These are phyloP conservation scores for Monosporascus sp. DNA, from an alignment of 2,329 filamentous ascomycete species.

Conservation along the genomic window DNA sequence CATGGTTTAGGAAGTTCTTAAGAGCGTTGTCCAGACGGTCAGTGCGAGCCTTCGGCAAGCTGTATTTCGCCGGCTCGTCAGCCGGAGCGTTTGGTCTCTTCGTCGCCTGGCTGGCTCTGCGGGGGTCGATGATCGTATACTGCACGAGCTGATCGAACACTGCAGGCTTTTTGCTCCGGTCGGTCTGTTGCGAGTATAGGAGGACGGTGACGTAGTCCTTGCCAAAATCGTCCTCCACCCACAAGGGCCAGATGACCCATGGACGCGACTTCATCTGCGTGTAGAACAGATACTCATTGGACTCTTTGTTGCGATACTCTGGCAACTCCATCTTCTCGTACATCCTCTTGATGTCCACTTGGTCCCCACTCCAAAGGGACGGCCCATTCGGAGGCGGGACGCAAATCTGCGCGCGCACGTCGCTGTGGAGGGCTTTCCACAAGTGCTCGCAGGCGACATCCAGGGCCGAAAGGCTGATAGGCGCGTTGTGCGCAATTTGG, in stretches of 20 bases:
- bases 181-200: constrained; percentile 5
- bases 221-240: constrained; percentile 22
- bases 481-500: constrained; percentile 17
- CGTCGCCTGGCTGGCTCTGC: constrained; percentile 4
- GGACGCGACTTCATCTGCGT: constrained; percentile 13
- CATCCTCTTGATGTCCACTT: constrained; percentile 2
- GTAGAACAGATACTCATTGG: constrained; percentile 6
- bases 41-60: constrained; percentile 4
- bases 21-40: constrained; percentile 7
- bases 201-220: constrained; percentile 17
- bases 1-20: constrained; percentile 3
- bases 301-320: not conserved
- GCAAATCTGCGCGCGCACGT: constrained; percentile 1
- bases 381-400: constrained; percentile 18
- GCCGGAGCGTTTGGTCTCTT: not conserved
- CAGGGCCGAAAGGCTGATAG: constrained; percentile 13
- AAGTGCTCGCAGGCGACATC: constrained; percentile 17
- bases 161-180: not conserved
- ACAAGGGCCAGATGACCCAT: constrained; percentile 22
- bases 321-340: constrained; percentile 8
- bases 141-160: constrained; percentile 6
- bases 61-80: constrained; percentile 2
- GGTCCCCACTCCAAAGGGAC: constrained; percentile 16
- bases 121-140: constrained; percentile 19
- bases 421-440: constrained; percentile 16